phyloP scores from a whole-genome alignment of 2,329 filamentous ascomycete species.

The Claviceps maximensis region DNA sequence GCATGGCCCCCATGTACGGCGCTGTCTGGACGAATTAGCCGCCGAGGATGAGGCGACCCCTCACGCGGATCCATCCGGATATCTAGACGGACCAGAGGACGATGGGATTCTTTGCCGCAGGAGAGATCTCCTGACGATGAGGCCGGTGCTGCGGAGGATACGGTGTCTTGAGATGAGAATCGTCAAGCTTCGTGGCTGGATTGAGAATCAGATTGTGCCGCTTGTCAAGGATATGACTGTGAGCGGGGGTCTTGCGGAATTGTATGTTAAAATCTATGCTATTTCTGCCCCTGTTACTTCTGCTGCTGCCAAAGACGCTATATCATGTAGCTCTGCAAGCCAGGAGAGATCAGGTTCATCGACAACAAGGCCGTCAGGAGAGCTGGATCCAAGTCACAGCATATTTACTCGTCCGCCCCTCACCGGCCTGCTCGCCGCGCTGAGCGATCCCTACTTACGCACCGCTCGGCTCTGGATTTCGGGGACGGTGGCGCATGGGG shows the following conservation, averaged over 20 bases:
- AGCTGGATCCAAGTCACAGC: not conserved
- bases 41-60: conserved; percentile 2
- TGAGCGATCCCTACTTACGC: conserved; percentile 32
- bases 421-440: conserved; percentile 24
- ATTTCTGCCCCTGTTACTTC: not conserved
- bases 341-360: not conserved
- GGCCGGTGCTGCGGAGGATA: conserved; percentile 14
- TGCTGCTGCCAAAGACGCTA: not conserved
- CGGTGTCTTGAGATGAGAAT: conserved; percentile 16
- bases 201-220: conserved; percentile 16
- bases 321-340: not conserved
- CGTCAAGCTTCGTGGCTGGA: conserved; percentile 19
- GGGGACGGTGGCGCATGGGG: conserved; percentile 18
- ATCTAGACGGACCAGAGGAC: conserved; percentile 4
- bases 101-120: conserved; percentile 4
- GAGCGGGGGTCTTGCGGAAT: conserved; percentile 16
- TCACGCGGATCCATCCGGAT: not conserved
- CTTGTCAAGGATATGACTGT: conserved; percentile 20
- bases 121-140: conserved; percentile 11
- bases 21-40: conserved; percentile 10
- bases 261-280: conserved; percentile 7
- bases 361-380: not conserved
- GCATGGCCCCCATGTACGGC: conserved; percentile 16
- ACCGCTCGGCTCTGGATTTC: conserved; percentile 25
- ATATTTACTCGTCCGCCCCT: conserved; percentile 17